These are phyloP conservation scores for Medicago arabica DNA, from an alignment of 306 rosid genomes.

Conservation along the genomic window DNA sequence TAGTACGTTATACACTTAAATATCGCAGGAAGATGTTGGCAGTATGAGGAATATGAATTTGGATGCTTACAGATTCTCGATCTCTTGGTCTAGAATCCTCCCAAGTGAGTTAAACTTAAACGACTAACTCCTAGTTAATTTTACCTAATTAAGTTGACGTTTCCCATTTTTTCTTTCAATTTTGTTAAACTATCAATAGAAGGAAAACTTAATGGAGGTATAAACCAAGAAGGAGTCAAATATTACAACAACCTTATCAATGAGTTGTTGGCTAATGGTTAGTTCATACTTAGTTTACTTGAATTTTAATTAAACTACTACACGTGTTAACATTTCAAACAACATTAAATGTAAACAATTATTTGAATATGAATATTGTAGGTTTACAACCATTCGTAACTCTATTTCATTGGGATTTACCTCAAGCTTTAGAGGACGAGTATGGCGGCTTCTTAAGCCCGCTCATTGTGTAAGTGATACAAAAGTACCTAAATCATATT, in stretches of 20 bases:
- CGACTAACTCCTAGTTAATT: neutral
- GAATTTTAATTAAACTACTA: neutral
- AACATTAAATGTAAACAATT: neutral
- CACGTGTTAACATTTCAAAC: neutral
- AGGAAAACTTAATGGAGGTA: constrained; percentile 62
- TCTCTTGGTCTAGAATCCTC: constrained; percentile 72
- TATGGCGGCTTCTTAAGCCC: constrained; percentile 65
- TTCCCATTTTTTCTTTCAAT: neutral
- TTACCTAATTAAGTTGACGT: neutral
- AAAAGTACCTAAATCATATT: neutral
- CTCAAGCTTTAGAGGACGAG: constrained; percentile 64
- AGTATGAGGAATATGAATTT: constrained; percentile 58
- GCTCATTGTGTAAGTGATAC: constrained; percentile 52
- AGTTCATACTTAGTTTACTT: too few relatives aligned
- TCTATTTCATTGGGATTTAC: constrained; percentile 72
- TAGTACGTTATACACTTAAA: neutral
- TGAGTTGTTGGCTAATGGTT: constrained; percentile 57
- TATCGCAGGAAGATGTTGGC: constrained; percentile 62
- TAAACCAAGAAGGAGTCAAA: constrained; percentile 57
- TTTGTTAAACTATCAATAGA: constrained; percentile 34
- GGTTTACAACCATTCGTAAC: constrained; percentile 62
- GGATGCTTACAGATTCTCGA: constrained; percentile 75
- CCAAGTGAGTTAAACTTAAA: constrained; percentile 54
- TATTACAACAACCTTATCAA: constrained; percentile 67
- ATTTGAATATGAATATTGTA: neutral